Percentiles rank a stretch among this genome's conserved stretches.
phyloP scores from a whole-genome alignment of 768 basidiomycete species.

The Suillus sp. region DNA sequence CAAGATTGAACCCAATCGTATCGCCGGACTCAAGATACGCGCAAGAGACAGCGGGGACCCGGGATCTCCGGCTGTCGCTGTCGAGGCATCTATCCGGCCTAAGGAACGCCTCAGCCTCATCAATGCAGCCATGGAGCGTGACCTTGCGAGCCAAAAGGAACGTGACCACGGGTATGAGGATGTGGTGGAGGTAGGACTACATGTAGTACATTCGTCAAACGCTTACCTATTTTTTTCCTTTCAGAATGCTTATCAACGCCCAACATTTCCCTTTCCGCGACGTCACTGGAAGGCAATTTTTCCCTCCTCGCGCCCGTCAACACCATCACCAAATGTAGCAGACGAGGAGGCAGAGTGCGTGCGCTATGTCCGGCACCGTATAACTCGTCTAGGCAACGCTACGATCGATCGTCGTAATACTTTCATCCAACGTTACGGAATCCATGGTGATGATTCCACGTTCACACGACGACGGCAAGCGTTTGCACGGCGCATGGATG shows the following conservation, averaged over 20 bases:
- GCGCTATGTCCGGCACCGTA: constrained; percentile 61
- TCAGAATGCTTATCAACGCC: constrained; percentile 73
- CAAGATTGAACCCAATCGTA: constrained; percentile 46
- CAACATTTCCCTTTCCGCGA: constrained; percentile 56
- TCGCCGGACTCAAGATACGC: constrained; percentile 55
- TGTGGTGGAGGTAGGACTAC: constrained; percentile 65
- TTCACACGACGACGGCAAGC: constrained; percentile 12
- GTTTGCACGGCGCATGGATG: constrained; percentile 32
- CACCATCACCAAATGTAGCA: constrained; percentile 23
- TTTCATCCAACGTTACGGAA: constrained; percentile 27
- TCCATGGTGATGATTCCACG: constrained; percentile 16
- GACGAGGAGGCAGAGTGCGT: constrained; percentile 25
- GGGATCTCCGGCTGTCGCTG: constrained; percentile 38
- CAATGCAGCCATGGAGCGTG: constrained; percentile 56
- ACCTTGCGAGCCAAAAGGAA: constrained; percentile 66
- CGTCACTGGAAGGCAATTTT: constrained; percentile 68
- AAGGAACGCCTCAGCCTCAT: constrained; percentile 67
- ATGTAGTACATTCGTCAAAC: background rate
- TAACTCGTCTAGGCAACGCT: constrained; percentile 81
- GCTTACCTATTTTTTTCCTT: constrained; percentile 18
- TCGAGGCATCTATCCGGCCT: constrained; percentile 59
- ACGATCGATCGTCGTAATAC: constrained; percentile 69
- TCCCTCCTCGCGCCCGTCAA: constrained; percentile 37
- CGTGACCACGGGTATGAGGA: constrained; percentile 87
- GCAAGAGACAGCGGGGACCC: constrained; percentile 46